Base-by-base conservation (phyloP, 2,329 filamentous ascomycete species). In the Colletotrichum sp. region DNA sequence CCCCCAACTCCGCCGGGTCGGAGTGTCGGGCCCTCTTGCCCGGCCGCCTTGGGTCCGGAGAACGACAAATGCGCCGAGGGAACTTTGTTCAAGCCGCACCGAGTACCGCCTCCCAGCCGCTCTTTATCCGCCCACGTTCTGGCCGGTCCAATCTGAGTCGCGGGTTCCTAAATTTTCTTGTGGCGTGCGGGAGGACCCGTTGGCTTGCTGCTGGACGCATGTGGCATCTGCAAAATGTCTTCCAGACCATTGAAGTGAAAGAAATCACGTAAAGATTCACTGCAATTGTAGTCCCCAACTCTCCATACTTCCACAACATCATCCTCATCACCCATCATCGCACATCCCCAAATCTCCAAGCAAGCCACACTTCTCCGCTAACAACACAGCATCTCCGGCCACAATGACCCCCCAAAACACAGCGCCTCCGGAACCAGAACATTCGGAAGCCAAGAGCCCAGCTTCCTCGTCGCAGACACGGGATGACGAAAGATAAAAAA, bases 191-290 rank as follows among this genome's bases (percentile, higher is more conserved):
- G 44, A 52, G 44, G 44, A 52, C 0, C 44, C 44, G 44, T 52
- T 21, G 44, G 44, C 44, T 52, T 21, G 44, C 18, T 49, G 9
- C 18, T 3, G 18, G 39, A 44, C 39, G 16, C 9, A 2, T 3
- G 7, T 39, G 15, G 15, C 36, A 39, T 39, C 36, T 39, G 15
- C 16, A 39, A 16, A 39, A 9, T 39, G 4, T 39, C 15, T 39
- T 39, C 8, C 0, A 10, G 16, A 12, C 39, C 39, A 44, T 0
- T 44, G 18, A n/a, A 0, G 44, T 49, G 44, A 8, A 21, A n/a
- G 44, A 13, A 49, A 44, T 4, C 39, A 18, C 1, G 39, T 2
- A n/a, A n/a, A 0, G 2, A 6, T 44, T 44, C 0, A n/a, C 18
- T 1, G 5, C 8, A 44, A 6, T 5, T n/a, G 18, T 6, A 44